These are phyloP conservation scores for Populus hybrid DNA, from an alignment of 441 rosid genomes.

Conservation along the genomic window DNA sequence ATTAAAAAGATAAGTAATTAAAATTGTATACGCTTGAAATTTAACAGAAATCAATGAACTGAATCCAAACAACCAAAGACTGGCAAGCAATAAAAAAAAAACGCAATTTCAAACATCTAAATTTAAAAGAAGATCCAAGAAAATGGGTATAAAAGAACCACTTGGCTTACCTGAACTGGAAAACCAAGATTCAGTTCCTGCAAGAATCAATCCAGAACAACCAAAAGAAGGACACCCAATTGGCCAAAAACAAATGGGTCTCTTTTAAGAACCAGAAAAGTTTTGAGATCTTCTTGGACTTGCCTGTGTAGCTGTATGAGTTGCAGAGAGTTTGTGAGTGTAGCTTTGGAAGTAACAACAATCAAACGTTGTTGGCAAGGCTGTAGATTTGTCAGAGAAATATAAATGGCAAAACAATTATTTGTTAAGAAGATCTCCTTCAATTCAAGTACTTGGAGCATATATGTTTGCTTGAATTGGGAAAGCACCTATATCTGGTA, in stretches of 20 bases:
- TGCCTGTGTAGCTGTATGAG: background rate
- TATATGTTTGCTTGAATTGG: background rate
- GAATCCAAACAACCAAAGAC: conserved; percentile 9
- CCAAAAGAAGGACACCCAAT: conserved; percentile 16
- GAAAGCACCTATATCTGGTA: background rate
- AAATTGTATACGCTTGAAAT: background rate
- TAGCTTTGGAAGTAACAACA: background rate
- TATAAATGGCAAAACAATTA: background rate
- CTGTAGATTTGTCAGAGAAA: background rate
- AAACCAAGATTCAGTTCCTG: conserved; percentile 19
- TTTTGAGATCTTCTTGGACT: background rate
- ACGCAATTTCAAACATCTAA: background rate
- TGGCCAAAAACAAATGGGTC: conserved; percentile 20
- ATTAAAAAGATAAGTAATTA: background rate
- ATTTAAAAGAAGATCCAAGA: conserved; percentile 22
- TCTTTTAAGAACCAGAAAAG: background rate
- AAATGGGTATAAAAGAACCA: conserved; percentile 15
- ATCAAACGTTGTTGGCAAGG: background rate
- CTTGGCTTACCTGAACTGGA: conserved; percentile 24
- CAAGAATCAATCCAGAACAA: conserved; percentile 25
- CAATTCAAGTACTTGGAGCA: background rate
- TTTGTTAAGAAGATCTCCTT: background rate
- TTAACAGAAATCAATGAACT: background rate
- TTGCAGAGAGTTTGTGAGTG: background rate
- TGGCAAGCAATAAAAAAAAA: background rate